These are phyloP conservation scores for Solanum chmielewskii DNA, from an alignment of 257 asterid genomes.

Conservation along the genomic window DNA sequence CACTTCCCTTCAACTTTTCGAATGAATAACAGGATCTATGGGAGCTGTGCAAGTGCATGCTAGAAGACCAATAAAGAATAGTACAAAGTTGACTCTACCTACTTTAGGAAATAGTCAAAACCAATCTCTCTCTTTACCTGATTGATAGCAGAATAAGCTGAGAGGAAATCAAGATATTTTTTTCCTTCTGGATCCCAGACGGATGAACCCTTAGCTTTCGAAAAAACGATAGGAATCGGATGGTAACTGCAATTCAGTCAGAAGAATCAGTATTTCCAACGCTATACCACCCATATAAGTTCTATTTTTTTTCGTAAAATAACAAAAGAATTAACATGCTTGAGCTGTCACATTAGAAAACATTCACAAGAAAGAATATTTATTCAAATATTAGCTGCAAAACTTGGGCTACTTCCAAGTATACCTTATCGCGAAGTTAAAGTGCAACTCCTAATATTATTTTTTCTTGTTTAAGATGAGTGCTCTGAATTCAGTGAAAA, in stretches of 20 bases:
- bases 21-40: background rate
- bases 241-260: conserved; percentile 68
- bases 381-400: background rate
- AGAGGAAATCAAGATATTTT: conserved; percentile 81
- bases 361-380: background rate
- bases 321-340: background rate
- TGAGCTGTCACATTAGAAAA: background rate
- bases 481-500: background rate
- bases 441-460: background rate
- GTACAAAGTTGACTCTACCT: background rate
- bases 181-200: conserved; percentile 96
- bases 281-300: background rate
- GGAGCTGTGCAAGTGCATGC: background rate
- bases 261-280: background rate
- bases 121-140: conserved; percentile 38
- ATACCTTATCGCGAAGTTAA: background rate
- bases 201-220: conserved; percentile 82
- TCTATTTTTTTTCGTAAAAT: background rate
- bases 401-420: background rate
- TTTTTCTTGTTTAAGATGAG: background rate
- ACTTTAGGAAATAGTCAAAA: background rate
- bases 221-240: conserved; percentile 84
- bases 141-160: conserved; percentile 95
- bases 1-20: background rate
- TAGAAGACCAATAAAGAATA: background rate